A percentile compares a stretch with the other conserved stretches of the same genome.
phyloP scores from a whole-genome alignment of 2,329 filamentous ascomycete genomes.

The Lachnellula cervina region DNA sequence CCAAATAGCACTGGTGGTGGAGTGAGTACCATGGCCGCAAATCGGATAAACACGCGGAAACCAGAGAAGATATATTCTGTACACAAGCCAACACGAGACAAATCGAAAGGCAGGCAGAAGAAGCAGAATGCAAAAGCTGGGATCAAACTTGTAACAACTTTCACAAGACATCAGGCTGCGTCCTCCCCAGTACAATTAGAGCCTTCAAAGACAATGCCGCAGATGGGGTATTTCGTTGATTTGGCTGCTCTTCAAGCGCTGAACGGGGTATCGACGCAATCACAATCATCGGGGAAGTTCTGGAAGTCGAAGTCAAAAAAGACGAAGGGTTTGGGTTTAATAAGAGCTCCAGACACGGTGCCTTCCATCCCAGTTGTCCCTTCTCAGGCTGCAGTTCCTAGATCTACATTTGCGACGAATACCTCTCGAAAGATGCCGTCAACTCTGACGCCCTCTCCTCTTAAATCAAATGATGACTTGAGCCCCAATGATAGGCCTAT shows the following conservation, averaged over 20 bases:
- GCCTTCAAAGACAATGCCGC: slow-evolving; percentile 13
- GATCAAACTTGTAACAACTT: slow-evolving; percentile 66
- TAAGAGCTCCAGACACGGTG: not conserved
- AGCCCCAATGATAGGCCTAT: slow-evolving; percentile 69
- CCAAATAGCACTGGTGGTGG: slow-evolving; percentile 11
- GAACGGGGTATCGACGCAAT: slow-evolving; percentile 34
- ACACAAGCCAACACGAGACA: slow-evolving; percentile 37
- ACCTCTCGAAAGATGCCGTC: not conserved
- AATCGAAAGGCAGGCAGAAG: slow-evolving; percentile 57
- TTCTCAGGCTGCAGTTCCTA: not conserved
- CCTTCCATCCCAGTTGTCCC: not conserved
- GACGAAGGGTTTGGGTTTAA: slow-evolving; percentile 12
- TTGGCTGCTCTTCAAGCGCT: slow-evolving; percentile 55
- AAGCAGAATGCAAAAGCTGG: slow-evolving; percentile 56
- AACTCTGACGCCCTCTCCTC: slow-evolving; percentile 7
- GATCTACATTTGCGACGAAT: not conserved
- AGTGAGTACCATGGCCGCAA: slow-evolving; percentile 8
- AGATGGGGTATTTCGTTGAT: slow-evolving; percentile 40
- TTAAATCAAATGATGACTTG: slow-evolving; percentile 39
- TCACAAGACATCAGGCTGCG: slow-evolving; percentile 46
- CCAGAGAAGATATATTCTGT: slow-evolving; percentile 27
- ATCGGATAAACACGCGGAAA: slow-evolving; percentile 16
- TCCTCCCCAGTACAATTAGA: slow-evolving; percentile 38
- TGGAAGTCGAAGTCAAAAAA: slow-evolving; percentile 31
- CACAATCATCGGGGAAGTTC: slow-evolving; percentile 17